These are phyloP conservation scores for Vitis hybrid DNA, from an alignment of 177 flowering plant species.

Conservation along the genomic window DNA sequence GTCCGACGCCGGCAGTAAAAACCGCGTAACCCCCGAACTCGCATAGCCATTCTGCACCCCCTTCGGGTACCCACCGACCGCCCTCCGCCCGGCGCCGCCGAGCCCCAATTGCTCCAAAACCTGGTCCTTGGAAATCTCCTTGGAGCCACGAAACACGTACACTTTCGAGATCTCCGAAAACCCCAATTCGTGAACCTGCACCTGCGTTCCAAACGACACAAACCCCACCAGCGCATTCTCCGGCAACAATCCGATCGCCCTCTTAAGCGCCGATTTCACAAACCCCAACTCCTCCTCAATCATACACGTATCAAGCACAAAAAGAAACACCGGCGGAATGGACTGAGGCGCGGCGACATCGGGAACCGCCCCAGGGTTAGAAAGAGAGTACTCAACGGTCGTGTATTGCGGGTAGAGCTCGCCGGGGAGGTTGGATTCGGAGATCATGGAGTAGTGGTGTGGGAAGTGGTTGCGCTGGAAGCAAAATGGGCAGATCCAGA, in stretches of 20 bases:
- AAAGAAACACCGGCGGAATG: constrained; percentile 56
- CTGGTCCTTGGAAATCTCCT: constrained; percentile 84
- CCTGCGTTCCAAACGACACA: constrained; percentile 92
- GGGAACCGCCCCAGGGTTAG: neutral
- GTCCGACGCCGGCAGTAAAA: constrained; percentile 84
- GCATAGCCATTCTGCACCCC: constrained; percentile 36
- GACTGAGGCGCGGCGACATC: constrained; percentile 12
- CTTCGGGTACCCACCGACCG: constrained; percentile 28
- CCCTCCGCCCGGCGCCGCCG: constrained; percentile 32
- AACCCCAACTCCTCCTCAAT: constrained; percentile 85
- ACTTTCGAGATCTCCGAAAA: constrained; percentile 85
- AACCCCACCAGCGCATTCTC: constrained; percentile 90
- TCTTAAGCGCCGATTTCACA: constrained; percentile 67
- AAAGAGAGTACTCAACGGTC: constrained; percentile 56
- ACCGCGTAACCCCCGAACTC: constrained; percentile 49
- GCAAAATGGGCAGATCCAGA: constrained; percentile 97
- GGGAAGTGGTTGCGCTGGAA: constrained; percentile 88
- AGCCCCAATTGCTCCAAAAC: constrained; percentile 90
- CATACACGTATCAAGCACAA: constrained; percentile 81
- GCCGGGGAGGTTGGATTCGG: constrained; percentile 79
- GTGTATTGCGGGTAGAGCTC: constrained; percentile 83
- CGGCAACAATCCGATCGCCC: constrained; percentile 76
- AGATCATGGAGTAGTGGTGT: constrained; percentile 60
- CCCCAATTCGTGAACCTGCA: constrained; percentile 93
- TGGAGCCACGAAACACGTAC: constrained; percentile 77